Percentiles rank a stretch among this genome's conserved stretches.
Evolutionary conservation across 768 basidiomycete genomes (phyloP).

Genomic region (Naganishia antarctica): DNA sequence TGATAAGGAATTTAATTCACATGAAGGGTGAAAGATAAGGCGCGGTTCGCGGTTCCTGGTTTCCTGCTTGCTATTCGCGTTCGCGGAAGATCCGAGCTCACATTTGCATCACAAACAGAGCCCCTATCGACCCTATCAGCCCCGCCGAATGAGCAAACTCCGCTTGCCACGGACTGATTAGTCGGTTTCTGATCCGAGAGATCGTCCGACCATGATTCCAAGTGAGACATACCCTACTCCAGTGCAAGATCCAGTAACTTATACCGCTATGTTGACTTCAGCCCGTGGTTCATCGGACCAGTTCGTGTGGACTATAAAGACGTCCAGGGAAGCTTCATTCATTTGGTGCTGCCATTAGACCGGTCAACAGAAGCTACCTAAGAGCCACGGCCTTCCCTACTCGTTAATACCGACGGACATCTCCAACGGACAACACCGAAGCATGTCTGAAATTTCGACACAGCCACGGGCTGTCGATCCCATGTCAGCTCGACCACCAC

Average conservation of each 20-base stretch:
- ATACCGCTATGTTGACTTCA: too few relatives aligned
- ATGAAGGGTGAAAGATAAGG: slow-evolving; percentile 10
- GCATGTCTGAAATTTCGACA: slow-evolving; percentile 20
- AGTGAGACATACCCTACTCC: slow-evolving; percentile 13
- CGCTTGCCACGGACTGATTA: slow-evolving; percentile 10
- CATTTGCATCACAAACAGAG: background rate
- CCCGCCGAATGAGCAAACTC: slow-evolving; percentile 14
- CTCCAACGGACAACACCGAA: background rate
- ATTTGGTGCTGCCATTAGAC: too few relatives aligned
- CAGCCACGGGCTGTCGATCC: slow-evolving; percentile 23
- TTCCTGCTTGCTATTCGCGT: slow-evolving; percentile 3
- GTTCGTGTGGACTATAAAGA: too few relatives aligned
- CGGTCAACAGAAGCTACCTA: too few relatives aligned
- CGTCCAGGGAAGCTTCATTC: too few relatives aligned
- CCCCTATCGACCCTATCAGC: slow-evolving; percentile 5
- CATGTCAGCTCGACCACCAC: slow-evolving; percentile 22
- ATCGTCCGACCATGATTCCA: slow-evolving; percentile 3
- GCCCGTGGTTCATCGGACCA: too few relatives aligned
- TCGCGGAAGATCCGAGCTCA: too few relatives aligned
- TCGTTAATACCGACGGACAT: too few relatives aligned
- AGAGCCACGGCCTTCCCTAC: too few relatives aligned
- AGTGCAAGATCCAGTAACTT: too few relatives aligned
- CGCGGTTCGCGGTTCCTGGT: too few relatives aligned
- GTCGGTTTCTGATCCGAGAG: background rate
- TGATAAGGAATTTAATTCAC: slow-evolving; percentile 5